phyloP scores from a whole-genome alignment of 2,329 filamentous ascomycete genomes.

The Ciborinia camelliae region DNA sequence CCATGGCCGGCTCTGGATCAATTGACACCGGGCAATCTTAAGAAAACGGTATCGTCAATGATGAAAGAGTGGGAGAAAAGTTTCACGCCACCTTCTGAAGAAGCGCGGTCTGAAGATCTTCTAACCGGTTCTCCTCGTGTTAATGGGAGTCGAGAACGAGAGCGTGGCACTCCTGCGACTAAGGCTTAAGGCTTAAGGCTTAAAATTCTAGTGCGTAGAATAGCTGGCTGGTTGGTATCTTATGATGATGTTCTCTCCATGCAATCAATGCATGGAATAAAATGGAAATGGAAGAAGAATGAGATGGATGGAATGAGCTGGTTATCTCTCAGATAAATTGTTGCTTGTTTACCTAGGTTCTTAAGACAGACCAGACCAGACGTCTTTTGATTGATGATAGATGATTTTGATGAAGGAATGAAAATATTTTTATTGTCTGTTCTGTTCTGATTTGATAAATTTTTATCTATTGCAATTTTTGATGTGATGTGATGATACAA shows the following conservation, averaged over 20 bases:
- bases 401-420: constrained; percentile 16
- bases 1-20: constrained; percentile 45
- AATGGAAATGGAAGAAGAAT: not conserved
- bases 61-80: constrained; percentile 92
- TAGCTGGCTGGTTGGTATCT: not conserved
- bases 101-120: constrained; percentile 16
- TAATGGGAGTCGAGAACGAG: not conserved
- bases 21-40: constrained; percentile 65
- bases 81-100: constrained; percentile 50
- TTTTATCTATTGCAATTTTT: not conserved
- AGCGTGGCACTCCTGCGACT: not conserved
- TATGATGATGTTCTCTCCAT: not conserved
- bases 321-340: not conserved
- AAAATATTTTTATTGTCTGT: not conserved
- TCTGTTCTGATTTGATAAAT: not conserved
- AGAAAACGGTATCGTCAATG: constrained; percentile 76
- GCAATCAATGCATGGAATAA: not conserved
- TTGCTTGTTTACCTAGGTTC: not conserved
- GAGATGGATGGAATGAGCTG: not conserved
- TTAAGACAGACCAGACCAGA: not conserved
- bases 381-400: constrained; percentile 7
- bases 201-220: not conserved
- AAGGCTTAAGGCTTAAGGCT: no score
- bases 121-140: not conserved
- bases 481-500: not conserved